phyloP scores from a whole-genome alignment of 768 basidiomycete species.

The Lentinula aciculospora region DNA sequence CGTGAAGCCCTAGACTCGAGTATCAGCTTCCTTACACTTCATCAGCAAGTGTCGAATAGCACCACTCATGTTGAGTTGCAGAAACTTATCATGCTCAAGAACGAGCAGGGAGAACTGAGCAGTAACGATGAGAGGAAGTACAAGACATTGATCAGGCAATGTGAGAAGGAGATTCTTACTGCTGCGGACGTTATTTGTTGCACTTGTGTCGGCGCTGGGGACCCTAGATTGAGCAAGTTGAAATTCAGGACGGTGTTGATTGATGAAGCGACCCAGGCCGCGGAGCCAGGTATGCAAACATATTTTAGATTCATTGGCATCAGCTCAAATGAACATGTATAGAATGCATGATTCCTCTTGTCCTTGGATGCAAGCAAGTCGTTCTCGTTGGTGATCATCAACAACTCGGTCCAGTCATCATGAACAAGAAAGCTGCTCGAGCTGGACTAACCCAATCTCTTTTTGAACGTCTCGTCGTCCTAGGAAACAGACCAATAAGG shows the following conservation, averaged over 20 bases:
- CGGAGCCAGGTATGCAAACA: slow-evolving; percentile 75
- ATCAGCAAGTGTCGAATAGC: slow-evolving; percentile 96
- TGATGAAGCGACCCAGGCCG: slow-evolving; percentile 97
- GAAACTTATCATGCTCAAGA: slow-evolving; percentile 97
- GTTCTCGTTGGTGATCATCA: slow-evolving; percentile 97
- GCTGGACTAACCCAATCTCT: slow-evolving; percentile 97
- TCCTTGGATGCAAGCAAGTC: slow-evolving; percentile 97
- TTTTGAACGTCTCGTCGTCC: slow-evolving; percentile 93
- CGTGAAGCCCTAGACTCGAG: slow-evolving; percentile 98
- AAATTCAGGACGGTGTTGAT: slow-evolving; percentile 99
- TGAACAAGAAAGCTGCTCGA: slow-evolving; percentile 99
- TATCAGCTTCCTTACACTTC: slow-evolving; percentile 88
- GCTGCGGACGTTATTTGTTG: slow-evolving; percentile 98
- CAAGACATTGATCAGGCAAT: slow-evolving; percentile 89
- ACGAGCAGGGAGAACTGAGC: slow-evolving; percentile 94
- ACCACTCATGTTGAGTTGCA: slow-evolving; percentile 95
- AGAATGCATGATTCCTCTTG: slow-evolving; percentile 99
- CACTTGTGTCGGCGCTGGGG: slow-evolving; percentile 97
- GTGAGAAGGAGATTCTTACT: slow-evolving; percentile 94
- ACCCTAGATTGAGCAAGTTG: slow-evolving; percentile 92
- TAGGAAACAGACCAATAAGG: slow-evolving; percentile 94
- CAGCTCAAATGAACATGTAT: slow-evolving; percentile 13
- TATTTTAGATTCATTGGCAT: background rate
- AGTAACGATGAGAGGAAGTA: slow-evolving; percentile 97
- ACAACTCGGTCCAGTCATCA: slow-evolving; percentile 98